phyloP scores from a whole-genome alignment of 495 filamentous ascomycete species.

The Pyrenula massariospora region DNA sequence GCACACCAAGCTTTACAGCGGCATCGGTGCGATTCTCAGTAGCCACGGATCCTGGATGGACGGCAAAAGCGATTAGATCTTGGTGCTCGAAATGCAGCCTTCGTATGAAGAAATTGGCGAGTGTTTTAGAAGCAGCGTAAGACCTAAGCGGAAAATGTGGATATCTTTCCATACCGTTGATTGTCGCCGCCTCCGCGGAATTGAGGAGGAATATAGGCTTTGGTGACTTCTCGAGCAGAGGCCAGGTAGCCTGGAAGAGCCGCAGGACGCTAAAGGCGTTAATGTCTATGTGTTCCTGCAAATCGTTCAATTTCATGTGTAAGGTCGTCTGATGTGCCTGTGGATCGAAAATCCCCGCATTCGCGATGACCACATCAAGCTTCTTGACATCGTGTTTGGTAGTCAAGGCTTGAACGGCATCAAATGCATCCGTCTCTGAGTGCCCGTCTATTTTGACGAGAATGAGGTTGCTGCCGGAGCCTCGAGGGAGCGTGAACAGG shows the following conservation, averaged over 20 bases:
- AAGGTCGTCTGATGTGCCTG: slow-evolving; percentile 6
- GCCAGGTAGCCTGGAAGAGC: slow-evolving; percentile 26
- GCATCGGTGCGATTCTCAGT: slow-evolving; percentile 33
- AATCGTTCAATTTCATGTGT: slow-evolving; percentile 11
- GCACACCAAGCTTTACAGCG: slow-evolving; percentile 19
- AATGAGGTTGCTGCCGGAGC: slow-evolving; percentile 19
- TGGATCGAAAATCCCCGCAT: slow-evolving; percentile 29
- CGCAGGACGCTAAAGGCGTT: slow-evolving; percentile 23
- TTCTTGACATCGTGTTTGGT: slow-evolving; percentile 15
- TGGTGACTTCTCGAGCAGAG: slow-evolving; percentile 20
- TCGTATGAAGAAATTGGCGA: slow-evolving; percentile 23
- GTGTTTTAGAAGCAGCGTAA: slow-evolving; percentile 26
- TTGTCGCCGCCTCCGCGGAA: slow-evolving; percentile 7
- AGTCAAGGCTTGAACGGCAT: slow-evolving; percentile 14
- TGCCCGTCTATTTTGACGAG: slow-evolving; percentile 29
- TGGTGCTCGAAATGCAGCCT: slow-evolving; percentile 24
- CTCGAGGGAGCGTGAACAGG: slow-evolving; percentile 17
- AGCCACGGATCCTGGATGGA: slow-evolving; percentile 13
- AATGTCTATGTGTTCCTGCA: slow-evolving; percentile 22
- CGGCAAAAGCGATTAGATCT: slow-evolving; percentile 21
- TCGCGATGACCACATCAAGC: slow-evolving; percentile 39
- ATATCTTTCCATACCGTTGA: slow-evolving; percentile 4
- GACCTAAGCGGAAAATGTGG: slow-evolving; percentile 19
- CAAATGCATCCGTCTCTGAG: slow-evolving; percentile 11
- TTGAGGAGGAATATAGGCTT: slow-evolving; percentile 25